Evolutionary conservation across 148 eudicot species (phyloP), one percentile per base, ranked within the genome.

Genomic region (Nyssa sinensis): DNA sequence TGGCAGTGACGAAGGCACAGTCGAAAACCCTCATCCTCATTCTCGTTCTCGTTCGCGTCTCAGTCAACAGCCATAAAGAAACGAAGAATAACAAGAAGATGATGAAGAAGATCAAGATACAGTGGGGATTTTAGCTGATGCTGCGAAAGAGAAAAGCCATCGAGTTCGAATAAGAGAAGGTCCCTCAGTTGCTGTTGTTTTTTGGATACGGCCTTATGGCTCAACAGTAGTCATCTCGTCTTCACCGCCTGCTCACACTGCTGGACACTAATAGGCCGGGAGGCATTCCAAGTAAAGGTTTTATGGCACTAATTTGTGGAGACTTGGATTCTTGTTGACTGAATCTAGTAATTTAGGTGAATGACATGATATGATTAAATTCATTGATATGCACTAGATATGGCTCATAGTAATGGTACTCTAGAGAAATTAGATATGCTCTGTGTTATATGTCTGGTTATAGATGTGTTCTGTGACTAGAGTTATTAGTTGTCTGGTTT

Each of bases 231-330:
- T 87, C 90, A 3, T 87, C 90, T 25, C 90, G 87, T 49, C 90
- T 87, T 44, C 66, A 87, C 51, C 86, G 90, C 10, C 82, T 87
- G 66, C 86, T 87, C 37, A 87, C 88, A 67, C 78, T 87, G 74
- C 62, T 87, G 76, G 90, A 87, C 76, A 80, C 88, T 87, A 87
- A n/a, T n/a, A n/a, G n/a, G n/a, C n/a, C n/a, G n/a, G n/a, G n/a
- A n/a, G n/a, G n/a, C n/a, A n/a, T n/a, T n/a, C n/a, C n/a, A n/a
- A n/a, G n/a, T n/a, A n/a, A n/a, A n/a, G n/a, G n/a, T n/a, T n/a
- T n/a, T n/a, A n/a, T n/a, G n/a, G n/a, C n/a, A n/a, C n/a, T n/a
- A n/a, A n/a, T n/a, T n/a, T n/a, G n/a, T n/a, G n/a, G n/a, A n/a
- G n/a, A n/a, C n/a, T n/a, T n/a, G n/a, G n/a, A n/a, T n/a, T n/a